Evolutionary conservation across 768 basidiomycete species (phyloP).

Genomic region (Lyophyllum shimeji): DNA sequence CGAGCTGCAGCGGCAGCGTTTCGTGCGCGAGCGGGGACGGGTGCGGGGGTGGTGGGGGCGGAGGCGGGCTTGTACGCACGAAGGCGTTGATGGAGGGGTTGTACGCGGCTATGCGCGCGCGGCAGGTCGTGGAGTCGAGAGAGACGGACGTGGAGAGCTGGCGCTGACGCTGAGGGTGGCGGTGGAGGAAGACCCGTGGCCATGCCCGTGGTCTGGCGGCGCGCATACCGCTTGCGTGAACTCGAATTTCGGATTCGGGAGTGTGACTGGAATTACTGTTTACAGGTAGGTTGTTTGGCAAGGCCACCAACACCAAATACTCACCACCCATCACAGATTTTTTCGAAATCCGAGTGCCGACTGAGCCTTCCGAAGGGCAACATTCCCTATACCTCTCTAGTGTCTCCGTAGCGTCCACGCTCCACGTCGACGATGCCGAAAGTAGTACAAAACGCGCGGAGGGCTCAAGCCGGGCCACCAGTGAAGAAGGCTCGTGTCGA

Average conservation of each 20-base stretch:
- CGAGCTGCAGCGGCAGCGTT: too few species aligned
- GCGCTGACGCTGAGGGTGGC: too few species aligned
- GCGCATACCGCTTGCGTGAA: neutral
- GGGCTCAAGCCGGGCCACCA: neutral
- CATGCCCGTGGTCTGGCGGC: neutral
- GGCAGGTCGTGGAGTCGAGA: constrained; percentile 3
- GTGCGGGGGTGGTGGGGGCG: neutral
- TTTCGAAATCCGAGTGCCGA: neutral
- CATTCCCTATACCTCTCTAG: neutral
- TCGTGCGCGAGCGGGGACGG: too few species aligned
- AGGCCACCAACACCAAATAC: neutral
- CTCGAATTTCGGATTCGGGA: too few species aligned
- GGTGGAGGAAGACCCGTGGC: neutral
- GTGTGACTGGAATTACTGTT: too few species aligned
- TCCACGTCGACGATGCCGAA: neutral
- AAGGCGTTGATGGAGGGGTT: constrained; percentile 58
- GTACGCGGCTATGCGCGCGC: constrained; percentile 26
- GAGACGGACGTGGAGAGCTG: neutral
- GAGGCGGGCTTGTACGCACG: constrained; percentile 30
- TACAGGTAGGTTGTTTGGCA: neutral
- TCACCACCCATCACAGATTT: neutral
- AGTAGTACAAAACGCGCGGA: neutral
- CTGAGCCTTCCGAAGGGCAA: neutral
- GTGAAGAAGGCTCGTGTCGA: neutral
- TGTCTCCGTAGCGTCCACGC: neutral